Percentiles rank a stretch among this genome's conserved stretches.
phyloP scores from a whole-genome alignment of 768 basidiomycete species.

The Psilocybe cyanescens region DNA sequence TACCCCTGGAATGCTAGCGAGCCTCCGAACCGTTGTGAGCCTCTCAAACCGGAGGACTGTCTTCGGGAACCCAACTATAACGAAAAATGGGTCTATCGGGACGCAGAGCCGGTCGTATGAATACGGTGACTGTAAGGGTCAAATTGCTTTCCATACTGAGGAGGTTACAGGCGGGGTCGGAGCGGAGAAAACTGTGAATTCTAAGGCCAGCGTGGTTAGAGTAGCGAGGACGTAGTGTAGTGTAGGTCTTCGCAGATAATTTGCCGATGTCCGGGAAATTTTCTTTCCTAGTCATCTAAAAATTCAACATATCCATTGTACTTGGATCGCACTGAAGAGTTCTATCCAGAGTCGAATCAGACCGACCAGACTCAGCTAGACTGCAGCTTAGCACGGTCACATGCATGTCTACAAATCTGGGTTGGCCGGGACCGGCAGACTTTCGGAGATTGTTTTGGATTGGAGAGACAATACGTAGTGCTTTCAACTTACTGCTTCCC shows the following conservation, averaged over 20 bases:
- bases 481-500: background rate
- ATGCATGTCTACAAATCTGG: too few species aligned
- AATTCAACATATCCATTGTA: too few species aligned
- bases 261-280: too few species aligned
- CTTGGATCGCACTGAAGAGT: too few species aligned
- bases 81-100: background rate
- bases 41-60: background rate
- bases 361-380: too few species aligned
- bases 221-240: background rate
- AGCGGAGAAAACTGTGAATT: background rate
- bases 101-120: background rate
- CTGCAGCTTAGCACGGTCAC: too few species aligned
- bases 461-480: too few species aligned
- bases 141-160: background rate
- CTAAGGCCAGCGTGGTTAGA: background rate
- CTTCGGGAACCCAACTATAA: conserved; percentile 3
- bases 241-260: too few species aligned
- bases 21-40: conserved; percentile 1
- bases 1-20: conserved; percentile 3
- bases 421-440: too few species aligned
- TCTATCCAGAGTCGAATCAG: too few species aligned
- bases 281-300: too few species aligned
- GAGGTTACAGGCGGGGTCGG: background rate
- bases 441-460: too few species aligned
- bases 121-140: background rate